These are phyloP conservation scores for Fraxinus xanthoxyloides DNA, from an alignment of 305 asterid species.

Conservation along the genomic window DNA sequence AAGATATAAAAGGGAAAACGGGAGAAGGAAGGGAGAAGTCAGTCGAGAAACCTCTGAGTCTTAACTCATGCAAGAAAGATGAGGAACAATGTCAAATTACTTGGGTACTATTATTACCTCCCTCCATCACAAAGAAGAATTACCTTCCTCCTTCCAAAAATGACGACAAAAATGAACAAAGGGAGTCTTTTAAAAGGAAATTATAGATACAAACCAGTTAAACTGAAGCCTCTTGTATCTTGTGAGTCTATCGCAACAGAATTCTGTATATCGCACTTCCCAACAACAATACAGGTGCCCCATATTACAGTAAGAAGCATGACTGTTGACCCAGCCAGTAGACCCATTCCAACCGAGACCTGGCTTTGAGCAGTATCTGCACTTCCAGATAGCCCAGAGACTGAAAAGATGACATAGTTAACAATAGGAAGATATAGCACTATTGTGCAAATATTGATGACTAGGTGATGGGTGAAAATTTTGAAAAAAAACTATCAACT, in stretches of 20 bases:
- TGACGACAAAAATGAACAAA: background rate
- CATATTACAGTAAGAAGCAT: conserved; percentile 84
- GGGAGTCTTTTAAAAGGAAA: background rate
- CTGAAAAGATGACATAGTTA: conserved; percentile 35
- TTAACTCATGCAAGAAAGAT: too few species aligned
- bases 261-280: conserved; percentile 70
- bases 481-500: background rate
- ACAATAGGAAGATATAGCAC: conserved; percentile 6
- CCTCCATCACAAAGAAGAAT: background rate
- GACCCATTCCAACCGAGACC: conserved; percentile 93
- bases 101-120: too few species aligned
- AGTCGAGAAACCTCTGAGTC: too few species aligned
- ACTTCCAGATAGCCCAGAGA: conserved; percentile 85
- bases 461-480: background rate
- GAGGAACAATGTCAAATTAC: too few species aligned
- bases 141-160: background rate
- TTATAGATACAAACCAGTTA: conserved; percentile 49
- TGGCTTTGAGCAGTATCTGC: conserved; percentile 79
- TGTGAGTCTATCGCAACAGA: conserved; percentile 49
- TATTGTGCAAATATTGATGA: background rate
- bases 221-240: conserved; percentile 65
- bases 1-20: too few species aligned
- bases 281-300: conserved; percentile 81
- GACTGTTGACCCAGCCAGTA: conserved; percentile 92
- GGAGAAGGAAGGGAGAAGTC: too few species aligned